Evolutionary conservation across 805 yeast species (phyloP).

Genomic region (Wickerhamomyces chaumierensis): DNA sequence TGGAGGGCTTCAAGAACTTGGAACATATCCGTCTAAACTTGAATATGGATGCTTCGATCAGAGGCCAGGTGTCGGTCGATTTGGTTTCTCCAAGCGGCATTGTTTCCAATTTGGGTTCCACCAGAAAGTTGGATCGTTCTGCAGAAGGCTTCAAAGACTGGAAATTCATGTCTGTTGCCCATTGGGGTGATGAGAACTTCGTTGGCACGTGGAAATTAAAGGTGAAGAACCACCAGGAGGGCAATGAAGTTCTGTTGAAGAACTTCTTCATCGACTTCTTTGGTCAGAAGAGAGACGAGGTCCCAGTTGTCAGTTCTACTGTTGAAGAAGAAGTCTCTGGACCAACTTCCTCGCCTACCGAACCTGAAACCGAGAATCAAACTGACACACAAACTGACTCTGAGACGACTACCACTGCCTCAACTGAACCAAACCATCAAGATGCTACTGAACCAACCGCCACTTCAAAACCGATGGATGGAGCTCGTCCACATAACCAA

Average conservation of each 20-base stretch:
- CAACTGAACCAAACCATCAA: constrained; percentile 3
- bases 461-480: constrained; percentile 22
- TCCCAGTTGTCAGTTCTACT: constrained; percentile 9
- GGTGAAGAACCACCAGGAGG: constrained; percentile 36
- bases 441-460: constrained; percentile 5
- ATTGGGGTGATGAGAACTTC: constrained; percentile 89
- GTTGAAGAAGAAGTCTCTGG: constrained; percentile 1
- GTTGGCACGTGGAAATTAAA: constrained; percentile 74
- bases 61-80: constrained; percentile 63
- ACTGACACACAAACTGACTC: constrained; percentile 2
- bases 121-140: constrained; percentile 47
- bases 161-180: constrained; percentile 97
- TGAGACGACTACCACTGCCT: not conserved
- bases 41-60: constrained; percentile 45
- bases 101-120: constrained; percentile 60
- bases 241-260: constrained; percentile 31
- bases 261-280: constrained; percentile 73
- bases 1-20: constrained; percentile 54
- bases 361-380: constrained; percentile 11
- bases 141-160: constrained; percentile 58
- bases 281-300: constrained; percentile 56
- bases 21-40: constrained; percentile 86
- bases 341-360: constrained; percentile 3
- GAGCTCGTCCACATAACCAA: not conserved
- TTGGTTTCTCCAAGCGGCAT: constrained; percentile 71